A percentile compares a stretch with the other conserved stretches of the same genome.
These are phyloP conservation scores for Apiotrichum gracile DNA, from an alignment of 1,284 basidiomycete genomes.

Conservation along the genomic window DNA sequence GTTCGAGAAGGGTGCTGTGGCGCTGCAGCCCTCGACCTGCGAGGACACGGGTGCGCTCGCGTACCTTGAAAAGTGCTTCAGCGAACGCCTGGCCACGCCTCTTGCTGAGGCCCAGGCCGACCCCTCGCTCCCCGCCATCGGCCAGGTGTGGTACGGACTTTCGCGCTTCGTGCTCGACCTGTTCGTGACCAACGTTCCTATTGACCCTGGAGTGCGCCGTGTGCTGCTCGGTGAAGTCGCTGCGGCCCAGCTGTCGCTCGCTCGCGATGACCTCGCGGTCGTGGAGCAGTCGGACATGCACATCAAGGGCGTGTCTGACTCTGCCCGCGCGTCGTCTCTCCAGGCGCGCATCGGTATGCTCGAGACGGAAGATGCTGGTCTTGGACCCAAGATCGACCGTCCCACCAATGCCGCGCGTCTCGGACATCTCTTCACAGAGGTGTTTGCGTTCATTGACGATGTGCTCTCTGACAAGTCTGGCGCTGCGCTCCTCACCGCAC, in stretches of 20 bases:
- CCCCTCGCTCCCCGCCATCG: slow-evolving; percentile 11
- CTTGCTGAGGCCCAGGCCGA: slow-evolving; percentile 3
- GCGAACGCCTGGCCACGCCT: slow-evolving; percentile 7
- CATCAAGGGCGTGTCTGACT: slow-evolving; percentile 60
- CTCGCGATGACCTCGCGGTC: slow-evolving; percentile 56
- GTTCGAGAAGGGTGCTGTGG: neutral
- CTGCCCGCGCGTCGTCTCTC: slow-evolving; percentile 49
- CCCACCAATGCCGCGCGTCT: slow-evolving; percentile 56
- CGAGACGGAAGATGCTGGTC: slow-evolving; percentile 25
- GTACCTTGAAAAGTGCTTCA: slow-evolving; percentile 14
- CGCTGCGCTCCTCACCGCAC: slow-evolving; percentile 31
- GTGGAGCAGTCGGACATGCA: slow-evolving; percentile 57
- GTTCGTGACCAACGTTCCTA: slow-evolving; percentile 77
- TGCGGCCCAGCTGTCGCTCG: slow-evolving; percentile 50
- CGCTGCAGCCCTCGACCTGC: neutral
- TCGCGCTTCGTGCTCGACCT: slow-evolving; percentile 50
- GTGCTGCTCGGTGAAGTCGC: slow-evolving; percentile 55
- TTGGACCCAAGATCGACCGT: slow-evolving; percentile 39
- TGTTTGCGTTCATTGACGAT: slow-evolving; percentile 58
- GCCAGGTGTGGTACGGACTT: slow-evolving; percentile 59
- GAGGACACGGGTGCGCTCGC: slow-evolving; percentile 3
- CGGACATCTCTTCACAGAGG: slow-evolving; percentile 74
- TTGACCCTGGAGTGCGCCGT: slow-evolving; percentile 77
- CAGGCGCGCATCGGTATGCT: slow-evolving; percentile 39
- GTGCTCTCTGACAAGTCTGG: slow-evolving; percentile 31